Conservation (phyloP, 192 early-diverging fungal species). For the Umbelopsis sp. region DNA sequence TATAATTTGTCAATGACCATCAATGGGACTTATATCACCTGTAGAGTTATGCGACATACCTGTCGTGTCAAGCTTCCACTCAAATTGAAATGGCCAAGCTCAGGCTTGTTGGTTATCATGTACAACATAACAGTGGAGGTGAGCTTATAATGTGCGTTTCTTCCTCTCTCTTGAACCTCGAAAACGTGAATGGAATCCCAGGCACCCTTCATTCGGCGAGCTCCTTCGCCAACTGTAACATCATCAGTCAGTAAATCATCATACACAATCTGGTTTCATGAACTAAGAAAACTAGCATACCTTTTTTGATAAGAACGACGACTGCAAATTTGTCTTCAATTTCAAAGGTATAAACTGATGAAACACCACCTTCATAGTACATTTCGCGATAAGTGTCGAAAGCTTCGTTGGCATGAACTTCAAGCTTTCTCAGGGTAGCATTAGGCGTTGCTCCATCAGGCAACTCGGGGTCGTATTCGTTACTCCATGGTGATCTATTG, state of each 20-base stretch:
- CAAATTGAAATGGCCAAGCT: slow-evolving; percentile 79
- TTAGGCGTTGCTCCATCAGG: slow-evolving; percentile 81
- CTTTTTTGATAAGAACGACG: slow-evolving; percentile 95
- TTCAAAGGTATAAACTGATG: slow-evolving; percentile 85
- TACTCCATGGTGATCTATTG: slow-evolving; percentile 93
- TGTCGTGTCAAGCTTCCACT: slow-evolving; percentile 94
- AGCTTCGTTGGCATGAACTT: slow-evolving; percentile 91
- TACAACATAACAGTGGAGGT: slow-evolving; percentile 97
- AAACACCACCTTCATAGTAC: slow-evolving; percentile 94
- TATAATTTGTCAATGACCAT: background rate
- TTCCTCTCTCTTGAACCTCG: slow-evolving; percentile 84
- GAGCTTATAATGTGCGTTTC: slow-evolving; percentile 91
- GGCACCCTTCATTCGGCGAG: slow-evolving; percentile 77
- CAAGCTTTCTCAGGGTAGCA: slow-evolving; percentile 81
- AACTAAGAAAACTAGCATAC: slow-evolving; percentile 43
- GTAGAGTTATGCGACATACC: slow-evolving; percentile 42
- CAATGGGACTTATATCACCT: background rate
- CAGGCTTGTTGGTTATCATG: slow-evolving; percentile 71
- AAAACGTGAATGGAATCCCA: slow-evolving; percentile 99
- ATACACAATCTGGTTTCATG: background rate
- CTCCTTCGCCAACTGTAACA: slow-evolving; percentile 60
- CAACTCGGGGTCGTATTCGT: slow-evolving; percentile 89
- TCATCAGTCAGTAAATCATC: background rate
- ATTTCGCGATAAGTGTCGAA: slow-evolving; percentile 96
- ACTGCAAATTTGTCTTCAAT: slow-evolving; percentile 87